Base-by-base conservation (phyloP, 2,329 filamentous ascomycete genomes). In the Paramyrothecium sp. region DNA sequence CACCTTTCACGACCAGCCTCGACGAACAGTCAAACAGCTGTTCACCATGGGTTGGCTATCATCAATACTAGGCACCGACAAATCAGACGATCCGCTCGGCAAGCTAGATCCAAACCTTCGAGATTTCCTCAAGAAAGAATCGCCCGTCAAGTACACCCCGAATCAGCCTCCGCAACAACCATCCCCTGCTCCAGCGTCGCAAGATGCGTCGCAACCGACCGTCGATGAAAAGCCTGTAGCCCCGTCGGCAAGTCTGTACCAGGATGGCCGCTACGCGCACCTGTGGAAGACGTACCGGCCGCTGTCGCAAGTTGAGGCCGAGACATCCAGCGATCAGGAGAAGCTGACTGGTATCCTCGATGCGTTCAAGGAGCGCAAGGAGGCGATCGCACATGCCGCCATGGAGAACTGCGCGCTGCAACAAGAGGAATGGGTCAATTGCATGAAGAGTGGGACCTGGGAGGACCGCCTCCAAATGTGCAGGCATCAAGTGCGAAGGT, bases 381-480 rank as follows among this genome's bases (percentile, higher is more conserved):
- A 85, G 34, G 83, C 86, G 56, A 90, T 98, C 60, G 91, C 90
- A 30, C 81, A 84, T 47, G 90, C 92, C 1, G 93, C 94, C 11
- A 80, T 97, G 68, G 95, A 99, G 77, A 99, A 98, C 72, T 99
- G 95, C 74, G 89, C 92, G 1, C 73, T 93, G 59, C 91, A 96
- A 71, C 92, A 97, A 76, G 81, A 91, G 69, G 88, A 89, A 58
- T 89, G 96, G 79, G 87, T 88, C 59, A 82, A 89, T 51, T 99
- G 95, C 79, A 95, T 95, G 81, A 83, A 84, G 66, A 80, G 81
- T 55, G 93, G 93, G 26, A 82, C 80, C 53, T 85, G 86, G 78
- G 75, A 77, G 67, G 86, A 89, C 63, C 83, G 85, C 63, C 77
- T 94, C 73, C 92, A 88, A 41, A 84, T 97, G 86, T 99, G 95